A percentile compares a stretch with the other conserved stretches of the same genome.
Evolutionary conservation across 129 eudicot species (phyloP).

Genomic region (Centaurea solstitialis): DNA sequence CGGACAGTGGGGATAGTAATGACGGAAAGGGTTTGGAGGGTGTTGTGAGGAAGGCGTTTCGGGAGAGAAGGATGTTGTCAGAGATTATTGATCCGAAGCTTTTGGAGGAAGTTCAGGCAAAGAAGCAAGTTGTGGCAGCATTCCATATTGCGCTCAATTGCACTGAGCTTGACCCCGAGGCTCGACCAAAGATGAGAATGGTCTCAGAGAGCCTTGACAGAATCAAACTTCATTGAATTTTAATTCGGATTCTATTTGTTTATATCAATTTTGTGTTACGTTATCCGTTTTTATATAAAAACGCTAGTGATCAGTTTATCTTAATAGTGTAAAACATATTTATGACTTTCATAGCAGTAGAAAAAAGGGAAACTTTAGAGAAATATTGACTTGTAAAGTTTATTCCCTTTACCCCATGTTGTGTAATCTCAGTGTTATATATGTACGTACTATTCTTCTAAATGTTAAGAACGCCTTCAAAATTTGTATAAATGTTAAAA

Average conservation of each 20-base stretch:
- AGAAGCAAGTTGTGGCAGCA: conserved; percentile 72
- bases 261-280: neutral
- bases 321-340: neutral
- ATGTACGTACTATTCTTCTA: neutral
- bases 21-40: conserved; percentile 66
- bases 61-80: conserved; percentile 77
- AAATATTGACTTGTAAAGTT: neutral
- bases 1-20: conserved; percentile 41
- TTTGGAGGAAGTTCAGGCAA: conserved; percentile 80
- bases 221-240: conserved; percentile 49
- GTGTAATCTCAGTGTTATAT: neutral
- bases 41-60: conserved; percentile 67
- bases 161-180: conserved; percentile 79
- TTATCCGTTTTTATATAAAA: neutral
- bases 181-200: conserved; percentile 86
- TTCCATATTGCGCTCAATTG: conserved; percentile 83
- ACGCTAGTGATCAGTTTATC: neutral
- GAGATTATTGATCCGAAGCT: conserved; percentile 81
- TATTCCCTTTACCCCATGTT: neutral
- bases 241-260: neutral
- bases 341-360: neutral
- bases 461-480: too few species aligned
- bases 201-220: conserved; percentile 78
- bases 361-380: neutral
- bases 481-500: too few species aligned